A percentile compares a stretch with the other conserved stretches of the same genome.
These are phyloP conservation scores for Hypoxylon sp. DNA, from an alignment of 2,329 filamentous ascomycete genomes.

Conservation along the genomic window DNA sequence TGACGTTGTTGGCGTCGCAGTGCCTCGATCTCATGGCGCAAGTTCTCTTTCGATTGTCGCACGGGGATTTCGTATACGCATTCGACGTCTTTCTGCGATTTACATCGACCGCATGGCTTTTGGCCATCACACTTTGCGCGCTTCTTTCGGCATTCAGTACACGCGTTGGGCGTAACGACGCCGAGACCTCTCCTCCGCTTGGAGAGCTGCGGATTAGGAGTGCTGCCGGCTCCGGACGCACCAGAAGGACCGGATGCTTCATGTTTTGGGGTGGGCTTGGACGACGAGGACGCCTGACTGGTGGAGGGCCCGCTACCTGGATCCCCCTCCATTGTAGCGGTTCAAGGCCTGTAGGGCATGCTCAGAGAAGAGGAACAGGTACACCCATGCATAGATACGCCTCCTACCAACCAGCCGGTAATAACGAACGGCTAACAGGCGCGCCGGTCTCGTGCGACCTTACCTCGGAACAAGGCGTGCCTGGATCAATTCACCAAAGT, in stretches of 20 bases:
- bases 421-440: conserved; percentile 2
- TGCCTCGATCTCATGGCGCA: conserved; percentile 71
- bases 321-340: conserved; percentile 53
- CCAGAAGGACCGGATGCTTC: conserved; percentile 46
- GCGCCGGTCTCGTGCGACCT: conserved; percentile 11
- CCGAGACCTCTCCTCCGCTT: conserved; percentile 70
- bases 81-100: conserved; percentile 66
- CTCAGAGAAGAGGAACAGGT: conserved; percentile 28
- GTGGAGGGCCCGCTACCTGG: conserved; percentile 47
- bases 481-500: background rate
- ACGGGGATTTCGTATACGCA: conserved; percentile 75
- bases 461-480: conserved; percentile 12
- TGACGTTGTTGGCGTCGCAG: conserved; percentile 69
- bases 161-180: conserved; percentile 72
- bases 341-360: conserved; percentile 44
- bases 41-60: conserved; percentile 74
- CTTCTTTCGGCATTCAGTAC: conserved; percentile 74
- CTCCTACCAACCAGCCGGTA: conserved; percentile 25
- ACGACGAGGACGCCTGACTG: conserved; percentile 47
- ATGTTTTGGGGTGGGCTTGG: conserved; percentile 48
- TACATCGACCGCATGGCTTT: conserved; percentile 69
- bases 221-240: conserved; percentile 34
- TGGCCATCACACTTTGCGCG: conserved; percentile 75
- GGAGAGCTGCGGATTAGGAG: conserved; percentile 56
- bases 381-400: conserved; percentile 19